Base-by-base conservation (phyloP, 2,329 filamentous ascomycete genomes). In the Sporothrix sp. region DNA sequence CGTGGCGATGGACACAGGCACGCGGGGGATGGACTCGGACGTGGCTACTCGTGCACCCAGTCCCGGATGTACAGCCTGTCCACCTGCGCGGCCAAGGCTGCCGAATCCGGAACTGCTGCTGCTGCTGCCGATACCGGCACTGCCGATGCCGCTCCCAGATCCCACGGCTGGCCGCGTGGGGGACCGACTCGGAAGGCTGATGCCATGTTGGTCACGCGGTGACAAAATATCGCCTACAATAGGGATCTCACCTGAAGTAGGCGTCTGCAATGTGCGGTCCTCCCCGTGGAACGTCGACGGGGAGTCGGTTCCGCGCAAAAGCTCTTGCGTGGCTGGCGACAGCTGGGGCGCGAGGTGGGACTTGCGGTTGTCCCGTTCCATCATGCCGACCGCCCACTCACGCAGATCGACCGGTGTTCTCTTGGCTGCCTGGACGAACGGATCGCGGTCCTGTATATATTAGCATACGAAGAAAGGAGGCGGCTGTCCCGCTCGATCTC, bases 371-470 rank as follows among this genome's bases (percentile, higher is more conserved):
- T 96, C 87, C 60, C 84, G 82, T 65, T 96, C 90, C 80, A 97
- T 91, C 74, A 97, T 79, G 61, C 87, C 83, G 44, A 95, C 81
- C 20, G 93, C 91, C 93, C 93, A 98, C 56, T 89, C 87, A 66
- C 86, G 81, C 30, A 98, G 76, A 65, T 98, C 85, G 46, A 98
- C 93, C 1, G 93, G 93, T 1, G 93, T 98, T 59, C 91, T 81
- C 72, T 97, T 97, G 44, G 93, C 93, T 48, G 93, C 93, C 68
- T 95, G 89, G 18, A 98, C 81, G 67, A 98, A 98, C 3, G 89
- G 82, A 63, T 98, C 93, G 55, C 85, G 84, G 58, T 96, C 90
- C 88, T 94, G 53, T 2, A 16, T 8, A 50, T 18, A 36, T 40
- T 50, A 25, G 38, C 25, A 35, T 11, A n/a, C 8, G 13, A 21